Evolutionary conservation across 768 basidiomycete genomes (phyloP), one percentile per base, ranked within the genome.

Genomic region (Phaeotremella skinneri): DNA sequence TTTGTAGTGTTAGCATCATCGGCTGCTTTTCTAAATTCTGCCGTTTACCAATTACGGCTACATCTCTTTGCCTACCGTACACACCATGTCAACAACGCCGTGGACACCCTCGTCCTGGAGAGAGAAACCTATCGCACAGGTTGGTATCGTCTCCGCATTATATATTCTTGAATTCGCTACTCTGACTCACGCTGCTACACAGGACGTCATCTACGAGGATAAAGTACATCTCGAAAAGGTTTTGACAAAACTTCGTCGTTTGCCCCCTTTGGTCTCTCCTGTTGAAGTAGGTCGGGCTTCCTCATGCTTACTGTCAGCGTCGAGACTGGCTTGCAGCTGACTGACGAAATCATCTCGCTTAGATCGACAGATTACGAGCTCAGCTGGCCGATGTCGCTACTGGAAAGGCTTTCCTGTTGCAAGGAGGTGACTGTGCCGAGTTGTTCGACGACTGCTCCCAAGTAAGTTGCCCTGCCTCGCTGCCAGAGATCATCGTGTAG

Each of bases 361-460:
- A 76, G 67, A 68, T 76, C 45, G 76, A 76, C 49, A 66, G 79
- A 5, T 60, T 97, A 55, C 83, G 91, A 50, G 81, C 85, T 71
- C 90, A 93, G 62, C 80, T 97, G 20, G 79, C 81, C 31, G 84
- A 84, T 32, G 91, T 93, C 2, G 88, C 96, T 66, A 82, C 82
- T 20, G 89, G 90, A 62, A 85, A 93, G 69, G 91, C 91, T 0
- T 98, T 99, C 78, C 81, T 99, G 34, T 82, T 99, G 2, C 96
- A 99, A 62, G 96, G 96, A 0, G 96, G 96, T 1, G 96, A 99
- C 71, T 99, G 96, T 69, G 92, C 91, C n/a, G 90, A 93, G 76
- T 88, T 89, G 74, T 93, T 94, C 69, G 87, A 89, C 67, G 90
- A 90, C 0, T 92, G 90, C 74, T 91, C 89, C 0, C 84, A 90